Conservation (phyloP, 306 rosid genomes). For the Biancaea sappan region DNA sequence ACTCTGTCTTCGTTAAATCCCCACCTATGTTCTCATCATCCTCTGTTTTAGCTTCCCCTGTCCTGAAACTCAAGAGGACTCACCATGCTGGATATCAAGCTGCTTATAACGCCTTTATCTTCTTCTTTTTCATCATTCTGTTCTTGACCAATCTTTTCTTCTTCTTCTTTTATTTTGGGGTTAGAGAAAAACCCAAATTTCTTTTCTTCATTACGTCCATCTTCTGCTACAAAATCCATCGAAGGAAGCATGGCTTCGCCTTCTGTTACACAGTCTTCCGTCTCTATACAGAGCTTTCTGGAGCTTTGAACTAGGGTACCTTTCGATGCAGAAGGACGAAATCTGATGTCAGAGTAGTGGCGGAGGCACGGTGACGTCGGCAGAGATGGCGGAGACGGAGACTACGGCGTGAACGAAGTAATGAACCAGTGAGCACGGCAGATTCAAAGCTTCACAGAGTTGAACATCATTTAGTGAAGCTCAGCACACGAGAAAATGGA, state of each 20-base stretch:
- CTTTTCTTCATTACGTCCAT: not conserved
- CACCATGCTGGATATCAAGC: constrained; percentile 33
- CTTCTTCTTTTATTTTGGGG: constrained; percentile 11
- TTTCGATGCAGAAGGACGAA: too few species aligned
- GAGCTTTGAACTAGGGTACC: too few species aligned
- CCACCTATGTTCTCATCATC: not conserved
- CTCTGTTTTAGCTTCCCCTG: constrained; percentile 7
- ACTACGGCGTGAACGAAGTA: too few species aligned
- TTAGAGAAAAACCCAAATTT: constrained; percentile 19
- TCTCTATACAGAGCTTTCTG: not conserved
- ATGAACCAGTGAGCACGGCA: too few species aligned
- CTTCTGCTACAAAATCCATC: not conserved
- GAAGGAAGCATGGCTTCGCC: constrained; percentile 17
- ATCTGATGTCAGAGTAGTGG: too few species aligned
- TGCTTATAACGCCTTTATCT: constrained; percentile 26
- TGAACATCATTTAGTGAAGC: too few species aligned
- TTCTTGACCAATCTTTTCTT: too few species aligned
- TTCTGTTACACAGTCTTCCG: constrained; percentile 41
- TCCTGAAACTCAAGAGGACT: constrained; percentile 31
- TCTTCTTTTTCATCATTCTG: too few species aligned
- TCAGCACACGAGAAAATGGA: too few species aligned
- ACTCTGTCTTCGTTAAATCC: not conserved
- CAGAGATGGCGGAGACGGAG: too few species aligned
- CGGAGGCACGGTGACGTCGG: too few species aligned
- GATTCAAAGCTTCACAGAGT: too few species aligned